Percentiles rank a stretch among this genome's conserved stretches.
Conservation (phyloP, 345 rosid species). For the Eucalyptus pumila region DNA sequence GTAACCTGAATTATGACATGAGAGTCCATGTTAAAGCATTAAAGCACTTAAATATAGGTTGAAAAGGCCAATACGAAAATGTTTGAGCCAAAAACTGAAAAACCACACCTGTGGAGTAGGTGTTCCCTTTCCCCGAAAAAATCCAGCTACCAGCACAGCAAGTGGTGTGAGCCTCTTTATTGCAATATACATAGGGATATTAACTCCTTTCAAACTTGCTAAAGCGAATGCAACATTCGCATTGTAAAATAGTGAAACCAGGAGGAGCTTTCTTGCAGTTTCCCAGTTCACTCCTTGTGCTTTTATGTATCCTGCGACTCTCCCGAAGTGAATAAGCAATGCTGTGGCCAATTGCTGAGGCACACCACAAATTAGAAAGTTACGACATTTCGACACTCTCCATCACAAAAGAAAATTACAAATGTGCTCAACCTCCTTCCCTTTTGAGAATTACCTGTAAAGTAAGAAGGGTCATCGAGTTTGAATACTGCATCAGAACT, state of each 20-base stretch:
- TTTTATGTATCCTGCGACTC: constrained; percentile 53
- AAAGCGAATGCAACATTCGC: constrained; percentile 96
- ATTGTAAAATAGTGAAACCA: constrained; percentile 82
- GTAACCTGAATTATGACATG: constrained; percentile 47
- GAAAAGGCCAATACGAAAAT: background rate
- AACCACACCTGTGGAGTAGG: constrained; percentile 66
- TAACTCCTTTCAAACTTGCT: constrained; percentile 97
- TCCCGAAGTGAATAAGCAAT: constrained; percentile 69
- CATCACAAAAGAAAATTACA: background rate
- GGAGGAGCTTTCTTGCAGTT: constrained; percentile 72
- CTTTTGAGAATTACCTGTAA: constrained; percentile 43
- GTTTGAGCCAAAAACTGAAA: background rate
- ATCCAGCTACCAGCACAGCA: constrained; percentile 69
- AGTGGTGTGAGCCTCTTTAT: constrained; percentile 95
- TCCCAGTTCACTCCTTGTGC: constrained; percentile 45
- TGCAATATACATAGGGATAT: constrained; percentile 97
- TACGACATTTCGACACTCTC: background rate
- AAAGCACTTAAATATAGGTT: background rate
- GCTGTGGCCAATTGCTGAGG: constrained; percentile 83
- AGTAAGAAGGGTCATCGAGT: constrained; percentile 85
- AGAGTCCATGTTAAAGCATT: background rate
- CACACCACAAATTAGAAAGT: background rate
- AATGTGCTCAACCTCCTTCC: background rate
- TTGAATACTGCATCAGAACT: constrained; percentile 69
- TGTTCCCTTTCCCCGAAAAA: constrained; percentile 58